phyloP scores from a whole-genome alignment of 768 basidiomycete species.

The Termitomyces sp. region DNA sequence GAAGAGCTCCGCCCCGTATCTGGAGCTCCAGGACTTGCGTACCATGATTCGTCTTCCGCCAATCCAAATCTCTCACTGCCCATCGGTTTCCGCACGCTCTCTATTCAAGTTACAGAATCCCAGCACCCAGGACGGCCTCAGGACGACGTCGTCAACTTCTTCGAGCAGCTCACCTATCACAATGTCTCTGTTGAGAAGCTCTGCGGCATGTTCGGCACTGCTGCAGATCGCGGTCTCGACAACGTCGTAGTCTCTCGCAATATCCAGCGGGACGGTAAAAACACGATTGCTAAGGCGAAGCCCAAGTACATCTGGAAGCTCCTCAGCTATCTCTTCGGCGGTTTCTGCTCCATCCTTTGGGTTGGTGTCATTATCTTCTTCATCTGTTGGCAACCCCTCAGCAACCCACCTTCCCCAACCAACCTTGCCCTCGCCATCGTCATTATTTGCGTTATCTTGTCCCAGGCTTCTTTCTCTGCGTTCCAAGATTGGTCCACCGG shows the following conservation, averaged over 20 bases:
- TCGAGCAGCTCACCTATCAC: constrained; percentile 12
- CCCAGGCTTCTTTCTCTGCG: not conserved
- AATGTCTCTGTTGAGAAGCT: constrained; percentile 9
- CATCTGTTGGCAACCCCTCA: not conserved
- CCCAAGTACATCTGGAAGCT: constrained; percentile 14
- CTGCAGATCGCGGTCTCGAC: constrained; percentile 11
- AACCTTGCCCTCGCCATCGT: not conserved
- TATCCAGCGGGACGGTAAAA: constrained; percentile 14
- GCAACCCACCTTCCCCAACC: not conserved
- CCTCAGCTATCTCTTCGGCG: constrained; percentile 13
- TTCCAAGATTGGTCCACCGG: constrained; percentile 12
- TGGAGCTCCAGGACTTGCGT: constrained; percentile 1
- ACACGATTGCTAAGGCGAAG: constrained; percentile 10
- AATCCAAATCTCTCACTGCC: constrained; percentile 9
- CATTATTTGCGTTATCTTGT: not conserved
- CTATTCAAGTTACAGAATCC: constrained; percentile 15
- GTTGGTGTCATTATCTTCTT: not conserved
- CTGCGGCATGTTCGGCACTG: constrained; percentile 9
- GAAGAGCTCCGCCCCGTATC: not conserved
- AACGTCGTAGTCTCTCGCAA: constrained; percentile 8
- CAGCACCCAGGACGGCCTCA: constrained; percentile 2
- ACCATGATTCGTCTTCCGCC: not conserved
- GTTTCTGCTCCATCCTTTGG: constrained; percentile 17
- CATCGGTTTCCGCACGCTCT: constrained; percentile 16
- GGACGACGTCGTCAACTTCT: constrained; percentile 12